Evolutionary conservation across 495 filamentous ascomycete species (phyloP), one percentile per base, ranked within the genome.

Genomic region (Polyplosphaeria fusca): DNA sequence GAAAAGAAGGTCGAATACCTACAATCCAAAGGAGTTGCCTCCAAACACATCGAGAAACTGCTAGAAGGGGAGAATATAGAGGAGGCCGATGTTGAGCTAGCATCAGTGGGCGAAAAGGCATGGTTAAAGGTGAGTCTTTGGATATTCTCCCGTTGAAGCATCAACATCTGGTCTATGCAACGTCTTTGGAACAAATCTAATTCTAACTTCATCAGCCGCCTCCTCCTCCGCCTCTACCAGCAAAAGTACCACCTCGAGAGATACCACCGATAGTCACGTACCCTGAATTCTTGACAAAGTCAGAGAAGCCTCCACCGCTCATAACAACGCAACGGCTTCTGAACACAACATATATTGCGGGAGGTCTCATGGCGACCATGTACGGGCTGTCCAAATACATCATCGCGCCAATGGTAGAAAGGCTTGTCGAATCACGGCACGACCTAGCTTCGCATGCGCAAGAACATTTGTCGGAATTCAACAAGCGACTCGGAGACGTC

Each of bases 201-300:
- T 12, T 9, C 51, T 61, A 14, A 56, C 46, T 16, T 20, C 7
- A 11, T 26, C 2, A 20, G n/a, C n/a, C 49, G 64, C 67, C 55
- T 47, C 38, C 55, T 23, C 58, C 53, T 61, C 9, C 65, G 48
- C 32, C 64, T 64, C 68, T 37, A 46, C 16, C 43, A 13, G 43
- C 57, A 4, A 43, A 32, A 27, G 37, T 55, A 18, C 59, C 35
- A 22, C 44, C 27, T 16, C 41, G 69, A 65, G 80, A 86, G 57
- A 74, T 82, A 19, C 80, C 89, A 20, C 94, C 92, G n/a, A 91
- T 98, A 61, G 86, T 97, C 65, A 98, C 93, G 22, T 97, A 96
- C 73, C 93, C 93, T 43, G 93, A 98, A 71, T 96, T 95, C 73
- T 84, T 97, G 61, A 76, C 79, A 47, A 72, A 83, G 42, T 68